Evolutionary conservation across 2,329 filamentous ascomycete species (phyloP).

Genomic region (Cladophialophora carrionii): DNA sequence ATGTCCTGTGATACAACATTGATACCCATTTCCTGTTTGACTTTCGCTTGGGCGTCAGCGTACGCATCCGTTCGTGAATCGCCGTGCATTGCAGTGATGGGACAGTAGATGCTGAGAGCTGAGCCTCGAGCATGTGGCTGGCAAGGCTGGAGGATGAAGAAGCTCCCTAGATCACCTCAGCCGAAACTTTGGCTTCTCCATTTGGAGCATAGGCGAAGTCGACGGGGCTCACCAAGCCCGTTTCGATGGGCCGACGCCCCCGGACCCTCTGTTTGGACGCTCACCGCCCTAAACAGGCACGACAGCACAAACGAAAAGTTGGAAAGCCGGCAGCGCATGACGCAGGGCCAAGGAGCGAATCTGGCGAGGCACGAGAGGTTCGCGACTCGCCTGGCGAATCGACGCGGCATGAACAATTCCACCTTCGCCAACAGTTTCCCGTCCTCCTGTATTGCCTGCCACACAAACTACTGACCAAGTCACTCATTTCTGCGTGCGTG

Average conservation of each 20-base stretch:
- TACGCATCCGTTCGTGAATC: neutral
- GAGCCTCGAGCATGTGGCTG: neutral
- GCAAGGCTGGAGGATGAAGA: neutral
- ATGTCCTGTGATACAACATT: neutral
- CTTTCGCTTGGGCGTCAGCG: neutral
- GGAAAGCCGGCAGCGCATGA: slow-evolving; percentile 9
- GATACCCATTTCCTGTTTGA: neutral
- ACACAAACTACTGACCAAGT: slow-evolving; percentile 4
- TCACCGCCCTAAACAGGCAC: slow-evolving; percentile 6
- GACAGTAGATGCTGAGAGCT: neutral
- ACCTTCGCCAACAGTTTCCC: slow-evolving; percentile 16
- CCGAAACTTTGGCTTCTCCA: neutral
- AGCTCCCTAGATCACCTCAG: neutral
- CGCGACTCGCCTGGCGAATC: slow-evolving; percentile 11
- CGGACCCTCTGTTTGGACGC: neutral
- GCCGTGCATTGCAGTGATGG: neutral
- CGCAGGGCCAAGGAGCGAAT: slow-evolving; percentile 14
- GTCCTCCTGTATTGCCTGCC: slow-evolving; percentile 8
- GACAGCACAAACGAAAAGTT: slow-evolving; percentile 4
- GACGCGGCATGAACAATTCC: slow-evolving; percentile 12
- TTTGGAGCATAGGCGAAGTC: neutral
- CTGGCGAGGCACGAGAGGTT: neutral
- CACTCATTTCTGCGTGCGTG: slow-evolving; percentile 18
- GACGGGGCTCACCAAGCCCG: neutral
- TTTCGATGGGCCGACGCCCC: neutral